A percentile compares a stretch with the other conserved stretches of the same genome.
phyloP scores from a whole-genome alignment of 1,139 yeast species.

The Yamadazyma dendronema region DNA sequence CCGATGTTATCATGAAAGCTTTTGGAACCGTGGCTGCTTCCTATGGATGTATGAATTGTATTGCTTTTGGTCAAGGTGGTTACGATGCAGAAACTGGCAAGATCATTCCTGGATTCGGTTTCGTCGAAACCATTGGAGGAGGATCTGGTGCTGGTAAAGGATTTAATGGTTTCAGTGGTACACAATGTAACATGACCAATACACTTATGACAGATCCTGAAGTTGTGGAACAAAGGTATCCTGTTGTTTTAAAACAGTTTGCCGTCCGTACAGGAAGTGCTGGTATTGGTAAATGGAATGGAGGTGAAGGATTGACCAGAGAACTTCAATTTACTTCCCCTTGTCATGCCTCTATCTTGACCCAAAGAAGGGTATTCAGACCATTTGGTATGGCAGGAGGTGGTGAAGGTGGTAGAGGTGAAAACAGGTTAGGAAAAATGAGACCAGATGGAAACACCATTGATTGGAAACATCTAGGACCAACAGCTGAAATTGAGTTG shows the following conservation, averaged over 20 bases:
- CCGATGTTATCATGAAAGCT: constrained; percentile 67
- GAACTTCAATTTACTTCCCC: constrained; percentile 21
- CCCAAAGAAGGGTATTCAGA: constrained; percentile 21
- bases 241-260: constrained; percentile 30
- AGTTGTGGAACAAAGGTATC: constrained; percentile 36
- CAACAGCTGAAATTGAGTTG: constrained; percentile 22
- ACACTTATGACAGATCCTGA: constrained; percentile 44
- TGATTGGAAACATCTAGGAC: constrained; percentile 22
- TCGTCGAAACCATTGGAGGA: constrained; percentile 48
- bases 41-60: constrained; percentile 38
- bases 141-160: constrained; percentile 45
- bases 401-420: constrained; percentile 55
- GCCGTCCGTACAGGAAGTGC: constrained; percentile 31
- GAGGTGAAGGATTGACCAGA: constrained; percentile 31
- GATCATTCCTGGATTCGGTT: constrained; percentile 42
- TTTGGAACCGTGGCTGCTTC: constrained; percentile 59
- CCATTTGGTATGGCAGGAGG: constrained; percentile 25
- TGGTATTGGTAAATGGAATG: constrained; percentile 35
- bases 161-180: constrained; percentile 37
- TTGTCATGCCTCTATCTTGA: constrained; percentile 19
- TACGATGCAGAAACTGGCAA: constrained; percentile 27
- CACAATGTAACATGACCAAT: constrained; percentile 47
- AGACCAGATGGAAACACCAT: constrained; percentile 21
- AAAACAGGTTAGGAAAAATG: constrained; percentile 51
- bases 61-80: constrained; percentile 47